Evolutionary conservation across 306 rosid species (phyloP).

Genomic region (Prunus mira): DNA sequence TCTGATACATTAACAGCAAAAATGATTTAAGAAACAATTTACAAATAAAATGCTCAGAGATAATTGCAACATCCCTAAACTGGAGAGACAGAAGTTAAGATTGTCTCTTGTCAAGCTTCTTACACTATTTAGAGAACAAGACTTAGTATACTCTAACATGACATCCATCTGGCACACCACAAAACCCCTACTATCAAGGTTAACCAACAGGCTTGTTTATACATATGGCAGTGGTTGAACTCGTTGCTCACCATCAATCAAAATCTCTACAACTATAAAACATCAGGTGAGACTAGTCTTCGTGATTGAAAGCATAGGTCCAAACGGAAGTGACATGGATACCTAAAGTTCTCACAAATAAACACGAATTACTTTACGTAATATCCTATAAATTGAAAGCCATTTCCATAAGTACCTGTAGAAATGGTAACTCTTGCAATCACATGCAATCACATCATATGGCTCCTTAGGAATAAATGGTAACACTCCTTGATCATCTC

Average conservation of each 20-base stretch:
- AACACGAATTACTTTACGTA: background rate
- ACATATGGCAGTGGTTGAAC: background rate
- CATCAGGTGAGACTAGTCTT: background rate
- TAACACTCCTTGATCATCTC: slow-evolving; percentile 36
- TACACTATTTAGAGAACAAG: too few species aligned
- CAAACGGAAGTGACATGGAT: background rate
- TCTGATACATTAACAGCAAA: too few species aligned
- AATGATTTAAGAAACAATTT: too few species aligned
- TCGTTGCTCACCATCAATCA: background rate
- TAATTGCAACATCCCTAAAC: too few species aligned
- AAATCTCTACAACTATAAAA: background rate
- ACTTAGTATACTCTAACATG: background rate
- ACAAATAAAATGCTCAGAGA: too few species aligned
- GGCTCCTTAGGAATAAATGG: slow-evolving; percentile 81
- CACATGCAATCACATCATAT: slow-evolving; percentile 77
- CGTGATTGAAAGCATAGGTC: background rate
- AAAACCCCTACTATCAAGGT: background rate
- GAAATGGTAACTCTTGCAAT: slow-evolving; percentile 11
- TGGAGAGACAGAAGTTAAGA: too few species aligned
- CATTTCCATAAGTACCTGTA: slow-evolving; percentile 51
- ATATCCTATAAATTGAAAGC: background rate
- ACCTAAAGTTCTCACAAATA: background rate
- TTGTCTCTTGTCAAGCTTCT: too few species aligned
- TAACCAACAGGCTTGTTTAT: background rate
- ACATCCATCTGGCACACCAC: background rate